Evolutionary conservation across 306 rosid species (phyloP).

Genomic region (Quercus variabilis): DNA sequence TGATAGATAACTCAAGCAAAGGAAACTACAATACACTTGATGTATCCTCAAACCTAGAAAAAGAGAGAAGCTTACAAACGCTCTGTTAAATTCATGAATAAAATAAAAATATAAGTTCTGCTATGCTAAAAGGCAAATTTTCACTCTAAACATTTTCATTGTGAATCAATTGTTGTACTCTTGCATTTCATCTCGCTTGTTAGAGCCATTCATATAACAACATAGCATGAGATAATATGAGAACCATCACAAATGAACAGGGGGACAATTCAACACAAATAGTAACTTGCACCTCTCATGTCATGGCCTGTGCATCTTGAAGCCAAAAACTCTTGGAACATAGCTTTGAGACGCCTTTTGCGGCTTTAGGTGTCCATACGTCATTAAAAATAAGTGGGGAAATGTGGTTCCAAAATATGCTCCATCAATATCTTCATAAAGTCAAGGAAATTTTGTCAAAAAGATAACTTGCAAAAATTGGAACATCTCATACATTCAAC

Average conservation of each 20-base stretch:
- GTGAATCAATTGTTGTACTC: conserved; percentile 23
- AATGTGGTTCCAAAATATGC: conserved; percentile 86
- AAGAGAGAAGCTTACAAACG: conserved; percentile 34
- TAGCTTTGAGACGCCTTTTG: conserved; percentile 65
- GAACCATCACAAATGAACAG: conserved; percentile 15
- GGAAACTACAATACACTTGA: neutral
- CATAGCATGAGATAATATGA: conserved; percentile 12
- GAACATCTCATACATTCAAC: neutral
- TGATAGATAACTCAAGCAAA: neutral
- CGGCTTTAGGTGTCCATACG: conserved; percentile 76
- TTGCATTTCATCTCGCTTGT: conserved; percentile 28
- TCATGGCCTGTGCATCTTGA: conserved; percentile 78
- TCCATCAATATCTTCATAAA: conserved; percentile 68
- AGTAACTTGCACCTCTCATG: conserved; percentile 10
- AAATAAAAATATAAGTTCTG: conserved; percentile 22
- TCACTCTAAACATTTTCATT: conserved; percentile 30
- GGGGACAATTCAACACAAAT: conserved; percentile 18
- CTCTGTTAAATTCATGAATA: conserved; percentile 34
- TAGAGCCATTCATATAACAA: neutral
- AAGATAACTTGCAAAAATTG: neutral
- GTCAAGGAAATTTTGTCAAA: conserved; percentile 34
- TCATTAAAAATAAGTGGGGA: conserved; percentile 78
- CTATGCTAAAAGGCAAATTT: conserved; percentile 28
- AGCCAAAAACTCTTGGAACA: conserved; percentile 85
- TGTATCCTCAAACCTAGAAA: neutral